These are phyloP conservation scores for Lactarius indigo DNA, from an alignment of 768 basidiomycete genomes.

Conservation along the genomic window DNA sequence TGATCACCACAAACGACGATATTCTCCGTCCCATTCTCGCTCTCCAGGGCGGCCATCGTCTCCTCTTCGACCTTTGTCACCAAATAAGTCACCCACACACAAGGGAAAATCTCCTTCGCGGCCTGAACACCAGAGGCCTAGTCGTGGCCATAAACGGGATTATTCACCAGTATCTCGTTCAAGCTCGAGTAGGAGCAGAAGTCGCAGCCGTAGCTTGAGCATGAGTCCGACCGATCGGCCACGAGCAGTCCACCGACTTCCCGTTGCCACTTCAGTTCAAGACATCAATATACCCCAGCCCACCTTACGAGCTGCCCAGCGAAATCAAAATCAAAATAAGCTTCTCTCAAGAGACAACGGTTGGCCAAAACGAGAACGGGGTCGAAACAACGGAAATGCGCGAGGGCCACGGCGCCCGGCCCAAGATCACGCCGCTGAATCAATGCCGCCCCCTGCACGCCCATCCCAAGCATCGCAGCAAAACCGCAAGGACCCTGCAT, in stretches of 20 bases:
- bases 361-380: conserved; percentile 26
- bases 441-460: conserved; percentile 25
- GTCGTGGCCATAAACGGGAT: conserved; percentile 36
- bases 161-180: conserved; percentile 54
- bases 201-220: conserved; percentile 37
- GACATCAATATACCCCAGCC: conserved; percentile 25
- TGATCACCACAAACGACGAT: conserved; percentile 33
- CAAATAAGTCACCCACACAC: conserved; percentile 15
- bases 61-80: conserved; percentile 18
- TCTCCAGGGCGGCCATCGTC: conserved; percentile 27
- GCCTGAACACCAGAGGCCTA: conserved; percentile 4
- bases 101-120: conserved; percentile 16
- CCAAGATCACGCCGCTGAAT: conserved; percentile 10
- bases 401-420: conserved; percentile 8
- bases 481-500: background rate
- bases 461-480: conserved; percentile 10
- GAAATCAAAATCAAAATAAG: conserved; percentile 20
- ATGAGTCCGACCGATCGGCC: conserved; percentile 49
- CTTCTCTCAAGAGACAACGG: conserved; percentile 25
- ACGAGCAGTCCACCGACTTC: conserved; percentile 61
- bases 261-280: conserved; percentile 42
- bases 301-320: conserved; percentile 16
- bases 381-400: conserved; percentile 18
- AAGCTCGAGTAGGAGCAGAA: conserved; percentile 54
- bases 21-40: conserved; percentile 32